A percentile compares a stretch with the other conserved stretches of the same genome.
phyloP scores from a whole-genome alignment of 2,329 filamentous ascomycete species.

The Colletotrichum ledebouriae region DNA sequence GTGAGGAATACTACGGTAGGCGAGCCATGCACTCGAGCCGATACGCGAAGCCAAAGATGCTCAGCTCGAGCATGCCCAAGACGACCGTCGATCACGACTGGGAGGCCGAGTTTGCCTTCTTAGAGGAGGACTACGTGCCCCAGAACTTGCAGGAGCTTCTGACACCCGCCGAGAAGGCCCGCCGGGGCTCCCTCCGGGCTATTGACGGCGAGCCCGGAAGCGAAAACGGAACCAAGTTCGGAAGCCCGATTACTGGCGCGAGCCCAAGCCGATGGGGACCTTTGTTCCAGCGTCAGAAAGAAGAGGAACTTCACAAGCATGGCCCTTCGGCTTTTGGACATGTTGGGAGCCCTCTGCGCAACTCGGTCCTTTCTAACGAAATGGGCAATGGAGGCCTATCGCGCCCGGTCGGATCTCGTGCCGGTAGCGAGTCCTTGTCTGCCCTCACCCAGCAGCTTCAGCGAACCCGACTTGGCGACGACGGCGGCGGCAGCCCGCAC shows the following conservation, averaged over 20 bases:
- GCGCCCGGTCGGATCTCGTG: conserved; percentile 58
- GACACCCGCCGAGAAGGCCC: conserved; percentile 76
- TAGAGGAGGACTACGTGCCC: conserved; percentile 89
- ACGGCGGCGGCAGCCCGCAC: conserved; percentile 60
- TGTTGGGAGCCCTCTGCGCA: conserved; percentile 74
- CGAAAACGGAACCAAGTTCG: conserved; percentile 68
- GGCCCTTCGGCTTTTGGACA: conserved; percentile 72
- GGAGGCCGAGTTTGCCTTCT: conserved; percentile 78
- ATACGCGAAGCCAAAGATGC: conserved; percentile 75
- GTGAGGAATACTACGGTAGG: conserved; percentile 76
- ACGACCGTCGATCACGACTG: conserved; percentile 74
- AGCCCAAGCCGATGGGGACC: conserved; percentile 74
- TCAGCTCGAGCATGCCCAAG: conserved; percentile 78
- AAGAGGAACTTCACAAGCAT: conserved; percentile 63
- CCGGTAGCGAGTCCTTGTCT: conserved; percentile 67
- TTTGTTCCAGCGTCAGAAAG: conserved; percentile 70
- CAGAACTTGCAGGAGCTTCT: conserved; percentile 75
- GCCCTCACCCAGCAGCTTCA: conserved; percentile 74
- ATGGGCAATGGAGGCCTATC: conserved; percentile 57
- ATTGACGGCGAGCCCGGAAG: conserved; percentile 65
- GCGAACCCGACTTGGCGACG: conserved; percentile 67
- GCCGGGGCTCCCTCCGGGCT: conserved; percentile 70
- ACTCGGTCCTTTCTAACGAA: conserved; percentile 71
- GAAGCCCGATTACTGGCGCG: conserved; percentile 68
- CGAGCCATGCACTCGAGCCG: conserved; percentile 78